Base-by-base conservation (phyloP, 2,329 filamentous ascomycete genomes). In the Periglandula ipomoeae region DNA sequence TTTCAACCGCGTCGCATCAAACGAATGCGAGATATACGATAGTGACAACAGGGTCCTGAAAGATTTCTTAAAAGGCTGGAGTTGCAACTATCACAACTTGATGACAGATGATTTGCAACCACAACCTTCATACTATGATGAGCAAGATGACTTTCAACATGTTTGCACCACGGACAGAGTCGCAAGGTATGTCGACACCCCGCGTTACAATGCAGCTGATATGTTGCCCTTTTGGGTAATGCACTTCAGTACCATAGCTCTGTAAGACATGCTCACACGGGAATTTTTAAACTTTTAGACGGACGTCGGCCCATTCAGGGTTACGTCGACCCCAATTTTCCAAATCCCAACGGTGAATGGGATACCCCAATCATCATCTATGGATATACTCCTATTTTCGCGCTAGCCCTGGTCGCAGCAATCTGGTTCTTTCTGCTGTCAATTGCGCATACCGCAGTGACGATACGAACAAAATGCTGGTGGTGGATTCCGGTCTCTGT, bases 291-390 rank as follows among this genome's bases (percentile, higher is more conserved):
- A 32, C 15, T n/a, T n/a, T 19, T 15, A 44, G 42, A 24, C 13
- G 26, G 42, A 30, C 13, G 19, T 27, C 45, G 22, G 45, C 45
- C 45, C 26, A 23, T 47, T 26, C 22, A 22, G 19, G 58, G 71
- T 53, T 77, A 74, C 45, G 61, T 75, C 48, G 73, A 79, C 56
- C 75, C 74, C 30, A 67, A 73, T 59, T 77, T 73, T 49, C 71
- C 74, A 38, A 74, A 72, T 42, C 73, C 73, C 8, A 64, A 65
- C 35, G 68, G 68, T 4, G 55, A 63, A 2, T 66, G 68, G 57
- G 72, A 77, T 56, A 71, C 71, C 2, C 61, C 65, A n/a, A 61
- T 75, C 43, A 72, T 75, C 53, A 74, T 74, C 49, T 75, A 74
- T 56, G 71, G 74, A 53, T 73, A 75, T 63, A 71, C 67, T 3